Evolutionary conservation across 345 rosid species (phyloP), one percentile per base, ranked within the genome.

Genomic region (Murraya koenigii): DNA sequence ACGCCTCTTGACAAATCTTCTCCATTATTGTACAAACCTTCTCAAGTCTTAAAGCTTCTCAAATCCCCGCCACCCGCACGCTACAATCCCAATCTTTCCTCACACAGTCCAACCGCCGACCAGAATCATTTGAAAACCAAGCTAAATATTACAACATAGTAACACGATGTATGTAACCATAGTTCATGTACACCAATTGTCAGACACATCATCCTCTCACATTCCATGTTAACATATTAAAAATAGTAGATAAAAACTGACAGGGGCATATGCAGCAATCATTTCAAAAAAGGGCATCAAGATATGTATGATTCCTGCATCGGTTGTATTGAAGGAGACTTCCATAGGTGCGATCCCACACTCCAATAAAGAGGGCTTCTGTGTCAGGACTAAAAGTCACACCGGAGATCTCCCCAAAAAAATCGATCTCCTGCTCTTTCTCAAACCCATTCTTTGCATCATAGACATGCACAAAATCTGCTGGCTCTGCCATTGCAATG

Each of bases 331-430:
- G 86, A 73, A 89, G 87, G 78, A 89, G 90, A 80, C 92, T 89
- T 59, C 92, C 92, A 22, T 87, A 89, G 35, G 89, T 89, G 66
- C 92, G 89, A 77, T 89, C 90, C 90, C 90, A 87, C 77, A 87
- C 89, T 63, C 92, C 92, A 75, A 89, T 72, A 72, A 82, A 89
- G 22, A 89, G 84, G 11, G 90, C 80, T 69, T 87, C 90, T 8
- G 90, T 86, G 69, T 89, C 92, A 0, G 90, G 92, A 73, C 92
- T 89, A 70, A 89, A 87, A 52, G 92, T 85, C 66, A 87, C 78
- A 2, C 92, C 92, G 23, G 92, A 87, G 75, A 89, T 89, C 87
- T 89, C 90, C 30, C 92, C 92, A 67, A 89, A 89, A 80, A 89
- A 87, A 79, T 89, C 92, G 9, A 89, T 83, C 84, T 87, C 92